phyloP scores from a whole-genome alignment of 805 yeast species.

The Blastobotrys peoriensis region DNA sequence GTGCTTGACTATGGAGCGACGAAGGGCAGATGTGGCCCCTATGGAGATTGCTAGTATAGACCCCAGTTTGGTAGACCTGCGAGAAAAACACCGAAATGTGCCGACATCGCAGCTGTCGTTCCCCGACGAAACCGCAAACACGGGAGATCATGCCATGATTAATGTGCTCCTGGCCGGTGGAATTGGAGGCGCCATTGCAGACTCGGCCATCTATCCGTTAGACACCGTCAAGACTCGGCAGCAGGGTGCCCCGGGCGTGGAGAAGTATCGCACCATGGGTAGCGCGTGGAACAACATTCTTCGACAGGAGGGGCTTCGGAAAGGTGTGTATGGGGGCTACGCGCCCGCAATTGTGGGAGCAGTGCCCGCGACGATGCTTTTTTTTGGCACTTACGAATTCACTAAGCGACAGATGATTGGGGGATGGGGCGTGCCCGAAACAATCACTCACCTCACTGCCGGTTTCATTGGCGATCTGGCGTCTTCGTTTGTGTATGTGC shows the following conservation, averaged over 20 bases:
- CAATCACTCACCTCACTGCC: constrained; percentile 70
- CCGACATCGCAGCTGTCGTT: not conserved
- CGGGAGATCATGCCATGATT: constrained; percentile 18
- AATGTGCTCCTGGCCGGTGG: constrained; percentile 76
- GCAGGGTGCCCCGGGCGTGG: constrained; percentile 76
- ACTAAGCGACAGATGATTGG: constrained; percentile 66
- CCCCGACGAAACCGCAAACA: not conserved
- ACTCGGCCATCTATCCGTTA: constrained; percentile 86
- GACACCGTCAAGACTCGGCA: constrained; percentile 97
- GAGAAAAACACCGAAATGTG: not conserved
- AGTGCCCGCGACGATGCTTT: constrained; percentile 90
- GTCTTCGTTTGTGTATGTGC: constrained; percentile 84
- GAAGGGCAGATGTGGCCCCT: not conserved
- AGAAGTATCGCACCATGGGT: constrained; percentile 67
- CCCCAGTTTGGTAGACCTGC: not conserved
- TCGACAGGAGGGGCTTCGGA: constrained; percentile 72
- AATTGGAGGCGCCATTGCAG: constrained; percentile 90
- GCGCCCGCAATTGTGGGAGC: constrained; percentile 82
- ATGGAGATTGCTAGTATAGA: not conserved
- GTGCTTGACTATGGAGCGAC: too few species aligned
- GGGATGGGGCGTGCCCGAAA: constrained; percentile 63
- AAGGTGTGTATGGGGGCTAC: constrained; percentile 91
- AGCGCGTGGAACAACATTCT: constrained; percentile 73
- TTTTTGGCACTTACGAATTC: constrained; percentile 84
- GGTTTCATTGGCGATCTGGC: constrained; percentile 94